These are phyloP conservation scores for Globisporangium okanoganense DNA, from an alignment of 352 stramenopile species.

Conservation along the genomic window DNA sequence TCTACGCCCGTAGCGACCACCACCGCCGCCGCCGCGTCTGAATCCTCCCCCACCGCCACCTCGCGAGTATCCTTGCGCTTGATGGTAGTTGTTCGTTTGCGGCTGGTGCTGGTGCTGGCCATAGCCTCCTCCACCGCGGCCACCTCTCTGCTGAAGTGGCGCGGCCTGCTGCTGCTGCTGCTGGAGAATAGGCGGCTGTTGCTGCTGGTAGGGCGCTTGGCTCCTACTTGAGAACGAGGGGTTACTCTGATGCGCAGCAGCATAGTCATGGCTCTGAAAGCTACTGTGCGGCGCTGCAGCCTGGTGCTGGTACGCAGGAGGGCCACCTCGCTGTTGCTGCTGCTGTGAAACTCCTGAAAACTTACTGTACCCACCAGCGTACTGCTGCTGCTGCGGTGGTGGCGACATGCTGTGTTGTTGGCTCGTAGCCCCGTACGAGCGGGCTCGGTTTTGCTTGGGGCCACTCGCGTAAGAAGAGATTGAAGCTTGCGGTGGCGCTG, in stretches of 20 bases:
- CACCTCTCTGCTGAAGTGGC: constrained; percentile 16
- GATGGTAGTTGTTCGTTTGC: constrained; percentile 5
- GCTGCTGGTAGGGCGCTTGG: constrained; percentile 18
- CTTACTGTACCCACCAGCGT: constrained; percentile 12
- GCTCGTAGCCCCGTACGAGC: constrained; percentile 3
- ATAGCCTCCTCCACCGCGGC: constrained; percentile 17
- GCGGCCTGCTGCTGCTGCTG: constrained; percentile 10
- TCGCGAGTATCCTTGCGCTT: constrained; percentile 21
- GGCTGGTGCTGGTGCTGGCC: constrained; percentile 7
- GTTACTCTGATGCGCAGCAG: constrained; percentile 4
- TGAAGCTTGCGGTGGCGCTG: constrained; percentile 1
- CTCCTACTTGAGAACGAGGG: constrained; percentile 16
- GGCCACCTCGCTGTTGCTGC: constrained; percentile 5
- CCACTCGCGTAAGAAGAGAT: constrained; percentile 13
- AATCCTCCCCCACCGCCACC: constrained; percentile 15
- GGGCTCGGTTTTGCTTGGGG: constrained; percentile 10
- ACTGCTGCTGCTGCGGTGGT: constrained; percentile 7
- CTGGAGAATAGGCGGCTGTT: constrained; percentile 6
- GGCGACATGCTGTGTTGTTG: background rate
- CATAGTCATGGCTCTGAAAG: constrained; percentile 14
- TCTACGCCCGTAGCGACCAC: constrained; percentile 23
- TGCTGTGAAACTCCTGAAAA: constrained; percentile 10
- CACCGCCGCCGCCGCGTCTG: constrained; percentile 21
- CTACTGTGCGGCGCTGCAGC: background rate
- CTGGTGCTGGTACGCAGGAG: constrained; percentile 14